These are phyloP conservation scores for Alternaria arbusti DNA, from an alignment of 2,329 filamentous ascomycete genomes.

Conservation along the genomic window DNA sequence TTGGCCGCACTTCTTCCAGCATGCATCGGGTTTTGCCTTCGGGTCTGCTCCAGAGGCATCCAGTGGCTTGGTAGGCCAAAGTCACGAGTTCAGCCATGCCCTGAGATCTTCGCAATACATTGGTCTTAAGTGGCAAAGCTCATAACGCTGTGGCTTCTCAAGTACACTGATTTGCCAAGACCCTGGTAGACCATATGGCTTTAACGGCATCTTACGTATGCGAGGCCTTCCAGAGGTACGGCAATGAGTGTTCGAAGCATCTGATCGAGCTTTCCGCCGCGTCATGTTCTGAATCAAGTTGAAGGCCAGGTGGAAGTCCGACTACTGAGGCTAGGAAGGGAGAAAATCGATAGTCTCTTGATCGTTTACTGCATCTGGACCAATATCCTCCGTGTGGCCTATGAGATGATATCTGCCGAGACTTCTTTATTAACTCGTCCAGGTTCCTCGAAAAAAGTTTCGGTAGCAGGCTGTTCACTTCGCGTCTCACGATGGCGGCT, in stretches of 20 bases:
- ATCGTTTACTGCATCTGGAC: constrained; percentile 35
- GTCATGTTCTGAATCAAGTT: constrained; percentile 23
- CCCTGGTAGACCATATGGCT: constrained; percentile 21
- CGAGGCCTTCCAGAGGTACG: constrained; percentile 18
- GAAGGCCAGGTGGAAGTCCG: constrained; percentile 1
- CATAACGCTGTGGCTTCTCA: constrained; percentile 8
- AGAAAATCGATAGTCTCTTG: constrained; percentile 42
- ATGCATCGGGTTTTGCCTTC: constrained; percentile 11
- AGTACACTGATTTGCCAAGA: constrained; percentile 30
- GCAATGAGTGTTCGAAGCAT: constrained; percentile 16
- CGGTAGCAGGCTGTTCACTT: constrained; percentile 25
- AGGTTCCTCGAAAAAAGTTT: constrained; percentile 27
- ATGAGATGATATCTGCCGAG: constrained; percentile 40
- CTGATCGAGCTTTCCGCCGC: constrained; percentile 17
- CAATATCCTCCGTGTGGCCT: constrained; percentile 26
- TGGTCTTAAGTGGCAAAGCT: constrained; percentile 32
- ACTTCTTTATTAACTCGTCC: constrained; percentile 40
- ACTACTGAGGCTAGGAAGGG: constrained; percentile 19
- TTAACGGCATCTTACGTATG: constrained; percentile 20
- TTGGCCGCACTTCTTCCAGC: background rate
- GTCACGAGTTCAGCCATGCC: constrained; percentile 15
- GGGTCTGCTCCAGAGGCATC: constrained; percentile 10
- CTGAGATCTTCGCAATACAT: constrained; percentile 17
- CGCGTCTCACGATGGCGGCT: constrained; percentile 31
- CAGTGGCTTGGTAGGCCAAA: constrained; percentile 14